A percentile compares a stretch with the other conserved stretches of the same genome.
Conservation (phyloP, 768 basidiomycete species). For the Neoboletus magnificus region DNA sequence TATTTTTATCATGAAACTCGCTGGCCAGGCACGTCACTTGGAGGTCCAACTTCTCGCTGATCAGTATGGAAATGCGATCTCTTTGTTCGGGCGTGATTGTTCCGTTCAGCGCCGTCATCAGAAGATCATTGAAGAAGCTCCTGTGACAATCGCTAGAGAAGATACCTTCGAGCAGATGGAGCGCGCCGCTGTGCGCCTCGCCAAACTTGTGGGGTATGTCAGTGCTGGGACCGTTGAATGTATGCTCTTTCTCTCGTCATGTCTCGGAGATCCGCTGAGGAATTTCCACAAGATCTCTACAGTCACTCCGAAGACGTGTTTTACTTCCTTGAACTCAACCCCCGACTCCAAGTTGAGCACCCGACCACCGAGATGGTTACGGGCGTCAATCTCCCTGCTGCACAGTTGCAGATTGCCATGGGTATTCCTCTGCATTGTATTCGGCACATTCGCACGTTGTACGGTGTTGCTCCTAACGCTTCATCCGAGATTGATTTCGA, state of each 20-base stretch:
- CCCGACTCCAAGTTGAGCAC: constrained; percentile 99
- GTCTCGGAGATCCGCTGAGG: not conserved
- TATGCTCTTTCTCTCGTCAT: constrained; percentile 30
- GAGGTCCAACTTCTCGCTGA: constrained; percentile 98
- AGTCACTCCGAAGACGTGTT: constrained; percentile 91
- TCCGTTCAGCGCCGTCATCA: constrained; percentile 99
- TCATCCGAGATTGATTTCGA: constrained; percentile 96
- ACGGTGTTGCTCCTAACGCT: constrained; percentile 89
- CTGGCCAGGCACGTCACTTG: constrained; percentile 93
- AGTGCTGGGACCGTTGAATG: constrained; percentile 99
- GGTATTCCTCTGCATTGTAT: constrained; percentile 95
- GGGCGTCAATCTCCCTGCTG: constrained; percentile 95
- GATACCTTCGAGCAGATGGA: constrained; percentile 97
- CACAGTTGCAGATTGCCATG: constrained; percentile 97
- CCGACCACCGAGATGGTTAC: constrained; percentile 99
- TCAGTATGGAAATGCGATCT: constrained; percentile 99
- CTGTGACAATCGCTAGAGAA: constrained; percentile 93
- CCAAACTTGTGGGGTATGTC: constrained; percentile 98
- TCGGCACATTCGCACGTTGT: constrained; percentile 91
- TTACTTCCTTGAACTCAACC: constrained; percentile 98
- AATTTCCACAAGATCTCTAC: constrained; percentile 70
- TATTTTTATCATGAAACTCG: constrained; percentile 99
- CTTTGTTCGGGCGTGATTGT: constrained; percentile 97
- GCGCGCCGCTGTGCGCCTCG: constrained; percentile 97
- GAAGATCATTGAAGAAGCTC: constrained; percentile 99